phyloP scores from a whole-genome alignment of 495 filamentous ascomycete species.

The Trichocladium uniseriatum region DNA sequence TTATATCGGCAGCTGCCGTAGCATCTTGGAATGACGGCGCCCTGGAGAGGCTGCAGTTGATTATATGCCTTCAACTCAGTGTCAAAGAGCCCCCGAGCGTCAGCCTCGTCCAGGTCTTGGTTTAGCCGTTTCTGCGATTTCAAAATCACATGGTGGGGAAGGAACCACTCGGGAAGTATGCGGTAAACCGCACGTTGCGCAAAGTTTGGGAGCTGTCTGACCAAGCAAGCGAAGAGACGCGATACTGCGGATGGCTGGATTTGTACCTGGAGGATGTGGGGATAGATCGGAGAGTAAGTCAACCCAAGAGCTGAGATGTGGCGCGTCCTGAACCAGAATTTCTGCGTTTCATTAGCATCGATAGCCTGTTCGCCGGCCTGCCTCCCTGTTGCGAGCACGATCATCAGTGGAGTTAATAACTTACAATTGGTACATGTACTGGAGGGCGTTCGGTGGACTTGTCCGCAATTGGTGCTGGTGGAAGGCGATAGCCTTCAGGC shows the following conservation, averaged over 20 bases:
- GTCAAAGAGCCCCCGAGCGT: no score
- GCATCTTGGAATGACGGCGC: no score
- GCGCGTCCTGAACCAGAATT: constrained; percentile 8
- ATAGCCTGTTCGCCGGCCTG: not conserved
- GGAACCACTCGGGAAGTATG: not conserved
- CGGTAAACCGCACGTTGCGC: not conserved
- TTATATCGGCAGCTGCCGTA: no score
- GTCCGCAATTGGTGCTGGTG: not conserved
- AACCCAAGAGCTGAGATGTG: not conserved
- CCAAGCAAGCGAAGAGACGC: not conserved
- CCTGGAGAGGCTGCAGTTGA: no score
- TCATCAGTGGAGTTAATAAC: not conserved
- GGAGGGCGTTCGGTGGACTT: not conserved
- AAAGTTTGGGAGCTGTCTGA: no score
- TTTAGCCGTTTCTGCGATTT: no score
- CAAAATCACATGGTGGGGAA: not conserved
- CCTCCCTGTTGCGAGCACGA: no score
- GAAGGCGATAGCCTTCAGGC: not conserved
- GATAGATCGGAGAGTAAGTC: not conserved
- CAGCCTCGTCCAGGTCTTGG: no score
- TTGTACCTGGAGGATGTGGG: not conserved
- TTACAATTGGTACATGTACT: not conserved
- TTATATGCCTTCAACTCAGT: no score
- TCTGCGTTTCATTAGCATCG: not conserved
- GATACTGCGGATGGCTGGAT: not conserved